These are phyloP conservation scores for Suillus paluster DNA, from an alignment of 768 basidiomycete species.

Conservation along the genomic window DNA sequence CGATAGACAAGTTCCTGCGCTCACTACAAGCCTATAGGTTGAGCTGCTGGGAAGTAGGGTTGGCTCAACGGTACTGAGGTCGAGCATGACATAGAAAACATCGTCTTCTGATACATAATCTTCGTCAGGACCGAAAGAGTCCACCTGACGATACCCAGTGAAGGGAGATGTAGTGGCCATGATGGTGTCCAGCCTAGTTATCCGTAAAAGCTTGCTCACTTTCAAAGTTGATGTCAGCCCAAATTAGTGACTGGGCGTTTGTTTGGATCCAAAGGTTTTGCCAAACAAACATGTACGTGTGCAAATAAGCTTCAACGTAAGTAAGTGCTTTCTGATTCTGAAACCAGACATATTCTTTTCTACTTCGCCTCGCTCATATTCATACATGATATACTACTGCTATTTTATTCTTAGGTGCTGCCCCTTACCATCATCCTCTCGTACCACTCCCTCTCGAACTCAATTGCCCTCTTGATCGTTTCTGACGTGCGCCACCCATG, in stretches of 20 bases:
- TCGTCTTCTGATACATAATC: conserved; percentile 59
- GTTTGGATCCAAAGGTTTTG: background rate
- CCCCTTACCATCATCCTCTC: conserved; percentile 21
- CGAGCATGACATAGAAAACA: conserved; percentile 73
- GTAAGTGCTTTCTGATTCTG: no score
- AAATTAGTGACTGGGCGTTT: background rate
- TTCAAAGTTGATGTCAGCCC: no score
- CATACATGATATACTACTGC: background rate
- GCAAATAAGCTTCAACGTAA: no score
- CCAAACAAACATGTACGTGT: background rate
- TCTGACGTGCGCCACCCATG: conserved; percentile 43
- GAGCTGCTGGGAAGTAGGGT: no score
- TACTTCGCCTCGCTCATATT: background rate
- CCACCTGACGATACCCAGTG: conserved; percentile 70
- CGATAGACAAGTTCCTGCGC: conserved; percentile 24
- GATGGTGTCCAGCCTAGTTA: background rate
- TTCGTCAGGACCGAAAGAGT: conserved; percentile 67
- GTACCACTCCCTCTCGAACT: conserved; percentile 42
- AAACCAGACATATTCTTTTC: background rate
- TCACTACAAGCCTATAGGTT: no score
- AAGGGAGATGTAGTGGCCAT: conserved; percentile 16
- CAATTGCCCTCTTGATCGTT: conserved; percentile 39
- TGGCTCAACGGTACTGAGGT: conserved; percentile 70
- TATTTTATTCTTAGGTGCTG: background rate
- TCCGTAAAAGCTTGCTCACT: background rate